Evolutionary conservation across 2,329 filamentous ascomycete species (phyloP).

Genomic region (Ophioceras dolichostomum): DNA sequence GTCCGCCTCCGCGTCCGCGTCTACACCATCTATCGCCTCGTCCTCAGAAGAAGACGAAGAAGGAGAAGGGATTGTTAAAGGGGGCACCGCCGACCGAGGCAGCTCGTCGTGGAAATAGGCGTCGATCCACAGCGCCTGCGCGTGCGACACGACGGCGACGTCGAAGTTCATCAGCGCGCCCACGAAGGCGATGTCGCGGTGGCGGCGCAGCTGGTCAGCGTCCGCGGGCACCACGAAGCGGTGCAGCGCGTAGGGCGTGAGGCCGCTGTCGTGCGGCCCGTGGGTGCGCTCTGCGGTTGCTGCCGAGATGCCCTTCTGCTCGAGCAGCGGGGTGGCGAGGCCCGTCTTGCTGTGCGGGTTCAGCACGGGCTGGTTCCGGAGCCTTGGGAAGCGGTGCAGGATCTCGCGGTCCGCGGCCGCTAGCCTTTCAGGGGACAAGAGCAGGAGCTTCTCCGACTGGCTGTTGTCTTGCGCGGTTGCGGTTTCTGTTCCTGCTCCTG

Average conservation of each 20-base stretch:
- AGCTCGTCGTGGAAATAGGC: constrained; percentile 50
- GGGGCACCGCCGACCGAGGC: constrained; percentile 12
- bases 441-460: constrained; percentile 11
- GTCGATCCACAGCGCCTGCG: constrained; percentile 48
- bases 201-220: constrained; percentile 19
- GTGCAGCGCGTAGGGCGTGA: constrained; percentile 29
- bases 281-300: constrained; percentile 11
- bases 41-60: neutral
- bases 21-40: constrained; percentile 4
- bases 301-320: constrained; percentile 20
- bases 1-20: constrained; percentile 1
- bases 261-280: constrained; percentile 10
- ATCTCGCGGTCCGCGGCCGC: constrained; percentile 39
- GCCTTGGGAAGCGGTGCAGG: constrained; percentile 35
- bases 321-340: constrained; percentile 19
- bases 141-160: constrained; percentile 26
- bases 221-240: constrained; percentile 31
- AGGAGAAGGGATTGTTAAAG: neutral
- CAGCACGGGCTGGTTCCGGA: constrained; percentile 36
- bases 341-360: constrained; percentile 26
- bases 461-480: constrained; percentile 9
- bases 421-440: constrained; percentile 25
- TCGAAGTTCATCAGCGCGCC: constrained; percentile 25
- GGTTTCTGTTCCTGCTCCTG: too few species aligned
- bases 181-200: constrained; percentile 30